Evolutionary conservation across 202 grass and related monocot genomes (phyloP).

Genomic region (Musa balbisiana): DNA sequence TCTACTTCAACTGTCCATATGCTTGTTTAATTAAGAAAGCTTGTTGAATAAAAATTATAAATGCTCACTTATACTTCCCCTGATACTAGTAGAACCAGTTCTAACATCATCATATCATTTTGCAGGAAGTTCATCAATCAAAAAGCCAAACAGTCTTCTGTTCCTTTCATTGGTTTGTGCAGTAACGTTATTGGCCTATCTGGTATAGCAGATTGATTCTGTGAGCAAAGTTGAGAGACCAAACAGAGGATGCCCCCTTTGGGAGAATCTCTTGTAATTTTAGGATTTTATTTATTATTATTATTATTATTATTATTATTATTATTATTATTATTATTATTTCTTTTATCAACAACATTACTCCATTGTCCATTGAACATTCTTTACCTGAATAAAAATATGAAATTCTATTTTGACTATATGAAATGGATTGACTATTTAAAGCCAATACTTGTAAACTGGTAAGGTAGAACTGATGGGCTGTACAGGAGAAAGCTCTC

Average conservation of each 20-base stretch:
- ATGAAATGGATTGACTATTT: no score
- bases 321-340: no score
- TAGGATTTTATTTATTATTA: no score
- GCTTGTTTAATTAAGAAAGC: not conserved
- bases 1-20: not conserved
- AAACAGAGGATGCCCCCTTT: not conserved
- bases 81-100: not conserved
- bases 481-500: not conserved
- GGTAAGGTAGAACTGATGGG: no score
- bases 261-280: not conserved
- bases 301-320: no score
- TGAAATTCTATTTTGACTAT: no score
- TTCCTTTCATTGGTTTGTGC: not conserved
- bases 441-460: no score
- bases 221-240: not conserved
- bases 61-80: not conserved
- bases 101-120: not conserved
- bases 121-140: slow-evolving; percentile 7
- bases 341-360: no score
- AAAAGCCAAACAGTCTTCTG: not conserved
- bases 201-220: not conserved
- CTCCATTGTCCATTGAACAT: no score
- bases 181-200: no score
- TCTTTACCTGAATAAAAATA: no score
- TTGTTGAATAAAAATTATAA: not conserved